Evolutionary conservation across 495 filamentous ascomycete species (phyloP).

Genomic region (Penicillium malachiteum): DNA sequence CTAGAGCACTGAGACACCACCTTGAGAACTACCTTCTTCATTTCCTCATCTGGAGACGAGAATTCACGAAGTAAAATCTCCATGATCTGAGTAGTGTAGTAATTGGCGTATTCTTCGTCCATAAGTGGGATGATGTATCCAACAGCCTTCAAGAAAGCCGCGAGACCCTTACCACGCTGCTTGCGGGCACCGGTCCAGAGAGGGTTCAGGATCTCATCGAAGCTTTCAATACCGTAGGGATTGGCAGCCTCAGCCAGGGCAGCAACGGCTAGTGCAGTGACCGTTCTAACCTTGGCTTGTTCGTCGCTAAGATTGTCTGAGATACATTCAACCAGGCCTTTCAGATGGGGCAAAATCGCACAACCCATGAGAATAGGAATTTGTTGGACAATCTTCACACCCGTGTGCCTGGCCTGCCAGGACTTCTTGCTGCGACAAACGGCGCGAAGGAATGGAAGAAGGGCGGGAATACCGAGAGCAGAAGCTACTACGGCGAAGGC

Average conservation of each 20-base stretch:
- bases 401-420: constrained; percentile 98
- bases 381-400: constrained; percentile 98
- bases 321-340: constrained; percentile 95
- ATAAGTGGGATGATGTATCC: constrained; percentile 98
- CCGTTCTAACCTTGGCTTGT: constrained; percentile 94
- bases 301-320: constrained; percentile 95
- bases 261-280: constrained; percentile 92
- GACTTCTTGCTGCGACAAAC: constrained; percentile 98
- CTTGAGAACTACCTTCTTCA: constrained; percentile 99
- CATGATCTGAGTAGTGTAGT: constrained; percentile 99
- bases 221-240: constrained; percentile 98
- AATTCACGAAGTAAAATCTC: constrained; percentile 96
- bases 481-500: constrained; percentile 98
- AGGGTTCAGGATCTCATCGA: constrained; percentile 95
- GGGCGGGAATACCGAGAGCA: constrained; percentile 90
- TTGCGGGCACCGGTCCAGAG: constrained; percentile 95
- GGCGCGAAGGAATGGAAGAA: constrained; percentile 91
- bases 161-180: constrained; percentile 93
- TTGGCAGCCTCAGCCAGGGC: constrained; percentile 95
- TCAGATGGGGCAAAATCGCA: constrained; percentile 92
- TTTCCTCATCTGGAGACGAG: constrained; percentile 95
- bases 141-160: constrained; percentile 95
- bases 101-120: constrained; percentile 99
- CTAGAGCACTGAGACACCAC: constrained; percentile 96
- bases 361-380: constrained; percentile 99